phyloP scores from a whole-genome alignment of 208 protist species.

The Phytomonas francai region DNA sequence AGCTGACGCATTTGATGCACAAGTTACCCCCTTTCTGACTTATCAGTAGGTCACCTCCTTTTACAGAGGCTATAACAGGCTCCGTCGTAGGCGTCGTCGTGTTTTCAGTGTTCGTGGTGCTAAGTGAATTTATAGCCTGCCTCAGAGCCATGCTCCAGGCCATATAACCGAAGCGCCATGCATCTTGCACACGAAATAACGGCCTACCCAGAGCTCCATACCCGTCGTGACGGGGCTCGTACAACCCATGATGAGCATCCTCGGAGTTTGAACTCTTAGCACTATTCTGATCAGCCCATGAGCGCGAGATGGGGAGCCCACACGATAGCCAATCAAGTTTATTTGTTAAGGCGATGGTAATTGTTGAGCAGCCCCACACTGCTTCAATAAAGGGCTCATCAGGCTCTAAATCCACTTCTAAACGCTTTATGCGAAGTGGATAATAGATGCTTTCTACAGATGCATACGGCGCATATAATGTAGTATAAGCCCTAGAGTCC shows the following conservation, averaged over 20 bases:
- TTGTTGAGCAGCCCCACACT: constrained; percentile 31
- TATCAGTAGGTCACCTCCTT: background rate
- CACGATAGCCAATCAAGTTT: constrained; percentile 33
- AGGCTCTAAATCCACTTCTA: constrained; percentile 33
- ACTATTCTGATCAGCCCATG: constrained; percentile 13
- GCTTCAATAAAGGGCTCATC: constrained; percentile 17
- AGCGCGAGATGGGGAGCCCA: constrained; percentile 36
- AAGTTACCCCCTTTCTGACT: background rate
- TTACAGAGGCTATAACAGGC: background rate
- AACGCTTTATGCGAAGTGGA: constrained; percentile 54
- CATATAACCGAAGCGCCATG: constrained; percentile 21
- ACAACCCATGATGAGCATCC: background rate
- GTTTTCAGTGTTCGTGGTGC: background rate
- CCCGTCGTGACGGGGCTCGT: constrained; percentile 21
- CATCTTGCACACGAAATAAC: constrained; percentile 2
- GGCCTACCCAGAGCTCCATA: constrained; percentile 36
- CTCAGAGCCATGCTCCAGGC: constrained; percentile 10
- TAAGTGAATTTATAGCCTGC: background rate
- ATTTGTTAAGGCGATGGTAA: constrained; percentile 27
- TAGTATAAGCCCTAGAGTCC: constrained; percentile 42
- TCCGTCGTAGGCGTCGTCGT: background rate
- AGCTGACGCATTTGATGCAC: background rate
- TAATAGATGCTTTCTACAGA: constrained; percentile 56
- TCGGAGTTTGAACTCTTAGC: constrained; percentile 9
- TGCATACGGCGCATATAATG: constrained; percentile 53